Conservation (phyloP, 768 basidiomycete genomes). For the Calocybe cyanea region DNA sequence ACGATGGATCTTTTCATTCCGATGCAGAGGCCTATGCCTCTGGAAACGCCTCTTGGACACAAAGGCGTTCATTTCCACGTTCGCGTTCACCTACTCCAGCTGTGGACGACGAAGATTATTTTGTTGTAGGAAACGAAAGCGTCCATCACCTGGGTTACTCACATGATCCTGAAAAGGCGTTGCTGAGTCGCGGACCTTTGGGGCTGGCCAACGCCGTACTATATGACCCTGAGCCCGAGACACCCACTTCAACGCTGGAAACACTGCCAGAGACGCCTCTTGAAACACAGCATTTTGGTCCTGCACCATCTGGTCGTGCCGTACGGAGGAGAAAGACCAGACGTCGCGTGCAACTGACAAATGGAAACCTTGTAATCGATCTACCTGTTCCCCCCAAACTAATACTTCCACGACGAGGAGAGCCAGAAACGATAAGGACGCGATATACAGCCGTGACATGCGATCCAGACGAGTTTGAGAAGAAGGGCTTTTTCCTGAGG, state of each 20-base stretch:
- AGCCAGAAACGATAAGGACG: conserved; percentile 69
- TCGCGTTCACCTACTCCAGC: conserved; percentile 78
- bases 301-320: conserved; percentile 78
- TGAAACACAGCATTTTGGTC: conserved; percentile 82
- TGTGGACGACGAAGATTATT: conserved; percentile 70
- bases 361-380: conserved; percentile 86
- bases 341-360: conserved; percentile 79
- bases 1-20: conserved; percentile 56
- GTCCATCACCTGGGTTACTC: conserved; percentile 49
- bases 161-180: conserved; percentile 39
- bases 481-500: conserved; percentile 76
- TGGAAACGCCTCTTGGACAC: conserved; percentile 47
- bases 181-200: conserved; percentile 20
- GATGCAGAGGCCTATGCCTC: conserved; percentile 71
- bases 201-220: conserved; percentile 27
- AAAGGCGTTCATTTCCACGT: conserved; percentile 44
- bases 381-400: conserved; percentile 82
- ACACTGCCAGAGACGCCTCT: conserved; percentile 49
- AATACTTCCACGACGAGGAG: conserved; percentile 66
- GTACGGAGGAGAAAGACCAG: conserved; percentile 70
- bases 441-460: conserved; percentile 90
- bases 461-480: conserved; percentile 90
- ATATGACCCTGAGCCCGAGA: conserved; percentile 40
- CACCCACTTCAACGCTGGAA: conserved; percentile 35
- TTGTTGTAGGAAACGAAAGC: conserved; percentile 51